A percentile compares a stretch with the other conserved stretches of the same genome.
These are phyloP conservation scores for Mariannaea elegans DNA, from an alignment of 2,329 filamentous ascomycete genomes.

Conservation along the genomic window DNA sequence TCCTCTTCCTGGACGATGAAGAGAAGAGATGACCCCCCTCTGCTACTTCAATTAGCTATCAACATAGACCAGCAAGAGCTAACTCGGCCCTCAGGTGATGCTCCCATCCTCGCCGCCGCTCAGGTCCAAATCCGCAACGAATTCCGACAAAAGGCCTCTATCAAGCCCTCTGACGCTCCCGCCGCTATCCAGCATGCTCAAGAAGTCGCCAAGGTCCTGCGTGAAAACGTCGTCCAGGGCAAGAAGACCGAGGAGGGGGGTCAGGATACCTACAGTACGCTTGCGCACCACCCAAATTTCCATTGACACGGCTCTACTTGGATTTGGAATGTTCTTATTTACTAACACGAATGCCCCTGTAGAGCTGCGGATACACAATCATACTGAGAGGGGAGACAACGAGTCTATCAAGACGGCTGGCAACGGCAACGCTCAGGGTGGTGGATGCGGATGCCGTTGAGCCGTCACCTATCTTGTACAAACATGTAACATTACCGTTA, in stretches of 20 bases:
- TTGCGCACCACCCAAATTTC: background rate
- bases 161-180: constrained; percentile 64
- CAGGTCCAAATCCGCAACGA: constrained; percentile 74
- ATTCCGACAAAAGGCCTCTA: constrained; percentile 74
- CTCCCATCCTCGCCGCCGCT: constrained; percentile 73
- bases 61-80: background rate
- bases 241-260: constrained; percentile 52
- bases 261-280: constrained; percentile 68
- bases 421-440: constrained; percentile 40
- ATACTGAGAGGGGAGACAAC: constrained; percentile 93
- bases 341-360: constrained; percentile 15
- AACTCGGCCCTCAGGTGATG: constrained; percentile 68
- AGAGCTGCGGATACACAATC: constrained; percentile 89
- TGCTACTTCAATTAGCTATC: background rate
- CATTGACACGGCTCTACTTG: background rate
- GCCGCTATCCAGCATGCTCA: constrained; percentile 80
- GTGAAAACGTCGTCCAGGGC: constrained; percentile 91
- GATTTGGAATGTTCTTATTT: background rate
- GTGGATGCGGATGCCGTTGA: constrained; percentile 46
- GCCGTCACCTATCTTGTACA: constrained; percentile 34
- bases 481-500: constrained; percentile 43
- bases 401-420: constrained; percentile 80
- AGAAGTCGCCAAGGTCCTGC: constrained; percentile 81
- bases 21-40: background rate
- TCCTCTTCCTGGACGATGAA: no score